Evolutionary conservation across 768 basidiomycete genomes (phyloP).

Genomic region (Trametes sanguinea): DNA sequence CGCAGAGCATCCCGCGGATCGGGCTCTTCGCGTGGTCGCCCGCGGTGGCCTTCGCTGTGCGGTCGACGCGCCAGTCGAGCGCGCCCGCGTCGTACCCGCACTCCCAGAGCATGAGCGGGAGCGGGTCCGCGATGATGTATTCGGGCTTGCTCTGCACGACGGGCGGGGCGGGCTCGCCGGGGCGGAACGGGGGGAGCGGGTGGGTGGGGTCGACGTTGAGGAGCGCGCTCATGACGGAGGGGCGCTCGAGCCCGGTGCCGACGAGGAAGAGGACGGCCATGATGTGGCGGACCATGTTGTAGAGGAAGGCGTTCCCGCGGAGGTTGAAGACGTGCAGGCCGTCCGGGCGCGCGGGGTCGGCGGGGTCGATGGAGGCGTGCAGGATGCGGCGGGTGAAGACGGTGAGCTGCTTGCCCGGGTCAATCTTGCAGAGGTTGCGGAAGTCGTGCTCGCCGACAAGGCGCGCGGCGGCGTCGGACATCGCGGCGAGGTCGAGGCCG

Average conservation of each 20-base stretch:
- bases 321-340: constrained; percentile 78
- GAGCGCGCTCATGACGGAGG: constrained; percentile 67
- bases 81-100: constrained; percentile 71
- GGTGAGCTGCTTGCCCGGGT: constrained; percentile 88
- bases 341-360: constrained; percentile 31
- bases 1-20: constrained; percentile 26
- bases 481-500: constrained; percentile 66
- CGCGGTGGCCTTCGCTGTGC: constrained; percentile 36
- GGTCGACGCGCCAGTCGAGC: constrained; percentile 72
- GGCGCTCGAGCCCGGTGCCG: constrained; percentile 76
- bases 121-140: constrained; percentile 91
- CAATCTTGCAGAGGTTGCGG: constrained; percentile 92
- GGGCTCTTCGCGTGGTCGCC: constrained; percentile 26
- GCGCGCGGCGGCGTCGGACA: constrained; percentile 71
- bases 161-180: constrained; percentile 40
- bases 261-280: constrained; percentile 90
- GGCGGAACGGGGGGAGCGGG: constrained; percentile 39
- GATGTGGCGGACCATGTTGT: constrained; percentile 95
- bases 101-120: constrained; percentile 91
- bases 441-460: constrained; percentile 94
- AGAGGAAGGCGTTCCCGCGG: constrained; percentile 85
- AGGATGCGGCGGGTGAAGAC: constrained; percentile 71
- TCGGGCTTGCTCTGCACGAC: constrained; percentile 75
- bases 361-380: constrained; percentile 60
- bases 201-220: constrained; percentile 63